Conservation (phyloP, 768 basidiomycete genomes). For the Infundibulicybe gibba region DNA sequence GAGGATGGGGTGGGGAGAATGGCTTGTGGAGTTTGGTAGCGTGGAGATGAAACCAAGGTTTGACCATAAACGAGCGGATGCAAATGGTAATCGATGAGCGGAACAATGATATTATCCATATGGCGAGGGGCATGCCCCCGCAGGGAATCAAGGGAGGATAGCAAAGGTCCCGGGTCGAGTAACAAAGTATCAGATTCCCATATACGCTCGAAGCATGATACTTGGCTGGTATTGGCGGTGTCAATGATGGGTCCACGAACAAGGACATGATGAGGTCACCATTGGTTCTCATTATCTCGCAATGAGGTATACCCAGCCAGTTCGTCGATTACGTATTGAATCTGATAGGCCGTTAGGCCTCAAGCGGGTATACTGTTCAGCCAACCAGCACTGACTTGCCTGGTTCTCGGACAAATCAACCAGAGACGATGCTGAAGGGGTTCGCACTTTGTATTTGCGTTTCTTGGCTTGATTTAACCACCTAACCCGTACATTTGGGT, state of each 20-base stretch:
- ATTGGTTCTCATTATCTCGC: conserved; percentile 29
- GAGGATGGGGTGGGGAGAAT: conserved; percentile 22
- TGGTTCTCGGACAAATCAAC: conserved; percentile 35
- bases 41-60: conserved; percentile 30
- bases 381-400: conserved; percentile 18
- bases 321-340: conserved; percentile 47
- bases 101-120: conserved; percentile 13
- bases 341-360: conserved; percentile 17
- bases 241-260: neutral
- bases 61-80: conserved; percentile 35
- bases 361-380: neutral
- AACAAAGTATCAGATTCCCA: conserved; percentile 36
- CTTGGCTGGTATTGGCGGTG: conserved; percentile 29
- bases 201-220: conserved; percentile 55
- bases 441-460: conserved; percentile 27
- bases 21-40: conserved; percentile 16
- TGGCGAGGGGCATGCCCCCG: too few relatives aligned
- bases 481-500: conserved; percentile 17
- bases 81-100: conserved; percentile 37
- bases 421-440: conserved; percentile 26
- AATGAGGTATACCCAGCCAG: conserved; percentile 40
- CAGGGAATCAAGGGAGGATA: too few relatives aligned
- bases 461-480: conserved; percentile 28
- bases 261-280: conserved; percentile 22
- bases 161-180: conserved; percentile 8